These are phyloP conservation scores for Cercospora beticola DNA, from an alignment of 2,329 filamentous ascomycete species.

Conservation along the genomic window DNA sequence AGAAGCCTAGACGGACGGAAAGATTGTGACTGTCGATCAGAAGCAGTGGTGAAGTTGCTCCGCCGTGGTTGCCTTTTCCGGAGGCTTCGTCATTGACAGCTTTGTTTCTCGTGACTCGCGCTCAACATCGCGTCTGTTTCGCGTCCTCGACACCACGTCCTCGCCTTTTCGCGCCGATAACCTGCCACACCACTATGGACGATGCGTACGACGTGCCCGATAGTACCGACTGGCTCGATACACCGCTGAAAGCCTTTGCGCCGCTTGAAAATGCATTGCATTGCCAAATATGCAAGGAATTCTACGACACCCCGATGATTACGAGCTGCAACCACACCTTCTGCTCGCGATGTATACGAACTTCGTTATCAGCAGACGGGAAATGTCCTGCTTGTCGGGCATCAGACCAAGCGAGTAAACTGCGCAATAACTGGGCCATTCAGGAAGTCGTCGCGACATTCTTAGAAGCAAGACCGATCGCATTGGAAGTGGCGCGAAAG, in stretches of 20 bases:
- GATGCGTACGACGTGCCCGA: conserved; percentile 57
- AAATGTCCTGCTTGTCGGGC: conserved; percentile 84
- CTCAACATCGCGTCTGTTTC: neutral
- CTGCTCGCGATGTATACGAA: conserved; percentile 91
- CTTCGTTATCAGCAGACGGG: conserved; percentile 77
- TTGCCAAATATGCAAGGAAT: conserved; percentile 98
- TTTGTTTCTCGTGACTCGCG: conserved; percentile 1
- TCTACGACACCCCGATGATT: conserved; percentile 90
- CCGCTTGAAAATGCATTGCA: conserved; percentile 80
- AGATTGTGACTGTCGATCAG: neutral
- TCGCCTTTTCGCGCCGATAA: neutral
- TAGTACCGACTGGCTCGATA: conserved; percentile 81
- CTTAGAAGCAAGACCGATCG: conserved; percentile 59
- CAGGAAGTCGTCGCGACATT: conserved; percentile 84
- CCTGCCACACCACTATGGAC: conserved; percentile 18
- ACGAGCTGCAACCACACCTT: conserved; percentile 95
- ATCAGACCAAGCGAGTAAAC: conserved; percentile 76
- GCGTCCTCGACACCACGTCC: neutral
- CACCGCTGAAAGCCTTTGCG: conserved; percentile 64
- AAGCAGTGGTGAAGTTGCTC: neutral
- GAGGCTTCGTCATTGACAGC: conserved; percentile 7
- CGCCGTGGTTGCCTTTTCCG: neutral
- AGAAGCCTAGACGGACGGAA: neutral
- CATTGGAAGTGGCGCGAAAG: conserved; percentile 63
- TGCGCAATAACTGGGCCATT: conserved; percentile 81